Conservation (phyloP, 2,329 filamentous ascomycete genomes). For the Fusarium sp. region DNA sequence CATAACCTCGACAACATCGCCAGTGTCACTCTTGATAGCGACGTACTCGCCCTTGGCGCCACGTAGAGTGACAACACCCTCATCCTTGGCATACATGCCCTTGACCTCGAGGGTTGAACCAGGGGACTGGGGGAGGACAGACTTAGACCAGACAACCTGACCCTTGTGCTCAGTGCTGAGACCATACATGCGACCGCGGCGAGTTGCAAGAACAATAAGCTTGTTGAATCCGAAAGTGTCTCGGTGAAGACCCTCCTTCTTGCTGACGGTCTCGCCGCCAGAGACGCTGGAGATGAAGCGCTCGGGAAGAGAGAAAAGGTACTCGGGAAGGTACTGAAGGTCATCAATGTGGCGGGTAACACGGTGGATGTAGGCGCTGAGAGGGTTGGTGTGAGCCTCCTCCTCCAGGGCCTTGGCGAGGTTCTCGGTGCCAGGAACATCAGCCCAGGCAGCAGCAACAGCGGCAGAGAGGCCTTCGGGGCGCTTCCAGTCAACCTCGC, state of each 20-base stretch:
- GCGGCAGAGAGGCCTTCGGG: slow-evolving; percentile 84
- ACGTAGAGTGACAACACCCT: slow-evolving; percentile 67
- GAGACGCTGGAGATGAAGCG: slow-evolving; percentile 74
- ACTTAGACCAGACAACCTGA: slow-evolving; percentile 78
- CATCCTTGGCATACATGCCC: slow-evolving; percentile 72
- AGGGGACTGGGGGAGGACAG: slow-evolving; percentile 67
- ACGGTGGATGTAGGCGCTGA: slow-evolving; percentile 88
- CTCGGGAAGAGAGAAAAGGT: slow-evolving; percentile 74
- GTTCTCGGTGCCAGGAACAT: slow-evolving; percentile 77
- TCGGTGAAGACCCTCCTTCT: slow-evolving; percentile 63
- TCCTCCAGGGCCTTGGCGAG: slow-evolving; percentile 84
- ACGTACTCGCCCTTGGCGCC: slow-evolving; percentile 71
- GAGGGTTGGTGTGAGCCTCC: slow-evolving; percentile 84
- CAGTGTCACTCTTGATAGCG: slow-evolving; percentile 64
- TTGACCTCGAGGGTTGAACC: slow-evolving; percentile 73
- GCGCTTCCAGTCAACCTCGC: slow-evolving; percentile 81
- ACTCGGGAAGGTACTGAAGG: slow-evolving; percentile 79
- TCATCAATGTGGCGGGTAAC: slow-evolving; percentile 84
- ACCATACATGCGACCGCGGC: slow-evolving; percentile 81
- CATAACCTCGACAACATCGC: slow-evolving; percentile 61
- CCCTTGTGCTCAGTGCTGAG: slow-evolving; percentile 82
- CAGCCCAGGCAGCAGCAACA: slow-evolving; percentile 83
- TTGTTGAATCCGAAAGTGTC: slow-evolving; percentile 92
- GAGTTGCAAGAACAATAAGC: slow-evolving; percentile 81
- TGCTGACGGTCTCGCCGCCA: slow-evolving; percentile 62